Base-by-base conservation (phyloP, 768 basidiomycete species). In the Termitomyces sp. region DNA sequence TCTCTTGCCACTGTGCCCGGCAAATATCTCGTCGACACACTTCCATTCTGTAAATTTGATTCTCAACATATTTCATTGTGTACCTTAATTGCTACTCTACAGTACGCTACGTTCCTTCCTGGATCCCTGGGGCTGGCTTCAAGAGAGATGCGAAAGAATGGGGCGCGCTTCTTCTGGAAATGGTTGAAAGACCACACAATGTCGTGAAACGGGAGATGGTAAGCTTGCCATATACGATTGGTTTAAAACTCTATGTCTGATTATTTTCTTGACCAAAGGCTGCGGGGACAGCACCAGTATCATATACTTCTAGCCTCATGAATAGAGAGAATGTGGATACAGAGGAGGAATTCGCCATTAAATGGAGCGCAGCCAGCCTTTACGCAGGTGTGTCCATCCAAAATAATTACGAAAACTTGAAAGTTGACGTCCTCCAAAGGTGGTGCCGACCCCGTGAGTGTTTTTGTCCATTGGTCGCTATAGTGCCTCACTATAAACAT, bases 51-150 rank as follows among this genome's bases (percentile, higher is more conserved):
- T 77, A 53, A 54, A 4, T n/a, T 42, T 35, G 25, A 41, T 16
- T 10, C 6, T n/a, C 12, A 3, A 7, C 19, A 14, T 41, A 7
- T 23, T 11, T 6, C 54, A 8, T 23, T 23, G 55, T 29, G 29
- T 29, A 29, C 37, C 57, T 25, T 44, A 47, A 23, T 45, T 27
- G 47, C 41, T 27, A 19, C 29, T 34, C 35, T 27, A 4, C 45
- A 84, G 82, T 83, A 53, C 70, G 71, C 37, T 65, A 79, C 53
- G 50, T 82, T 41, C 81, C 82, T 17, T 68, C 72, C n/a, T 85
- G 84, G 84, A 75, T 84, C 59, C 84, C 84, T 4, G 84, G 84
- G 5, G 79, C 80, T 10, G 69, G 70, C 0, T 85, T 85, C 72
- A 77, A 84, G 63, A 59, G 63, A 45, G 76, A 69, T 23, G 83